Conservation (phyloP, 257 asterid species). For the Solanum etuberosum region DNA sequence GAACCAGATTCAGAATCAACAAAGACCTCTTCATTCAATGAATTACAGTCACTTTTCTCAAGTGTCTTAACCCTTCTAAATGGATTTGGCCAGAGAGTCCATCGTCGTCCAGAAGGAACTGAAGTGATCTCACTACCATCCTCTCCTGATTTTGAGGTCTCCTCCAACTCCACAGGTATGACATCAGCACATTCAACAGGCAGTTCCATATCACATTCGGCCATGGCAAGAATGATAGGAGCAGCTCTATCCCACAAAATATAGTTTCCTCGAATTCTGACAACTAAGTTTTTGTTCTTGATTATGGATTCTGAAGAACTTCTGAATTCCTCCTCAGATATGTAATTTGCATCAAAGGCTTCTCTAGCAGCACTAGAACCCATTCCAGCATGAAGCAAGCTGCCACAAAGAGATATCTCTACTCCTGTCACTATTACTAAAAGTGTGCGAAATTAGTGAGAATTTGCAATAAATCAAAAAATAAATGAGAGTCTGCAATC, state of each 20-base stretch:
- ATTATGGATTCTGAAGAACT: conserved; percentile 45
- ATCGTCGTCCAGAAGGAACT: conserved; percentile 53
- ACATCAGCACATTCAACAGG: conserved; percentile 36
- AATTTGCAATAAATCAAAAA: not conserved
- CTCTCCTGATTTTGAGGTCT: conserved; percentile 27
- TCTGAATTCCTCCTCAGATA: conserved; percentile 59
- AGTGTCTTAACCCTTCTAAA: conserved; percentile 75
- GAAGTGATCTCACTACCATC: conserved; percentile 25
- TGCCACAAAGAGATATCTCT: conserved; percentile 71
- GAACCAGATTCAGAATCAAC: conserved; percentile 47
- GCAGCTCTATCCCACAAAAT: conserved; percentile 74
- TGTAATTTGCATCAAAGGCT: conserved; percentile 42
- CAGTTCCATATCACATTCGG: conserved; percentile 52
- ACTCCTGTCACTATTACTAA: conserved; percentile 35
- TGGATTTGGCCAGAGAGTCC: conserved; percentile 95
- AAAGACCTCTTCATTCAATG: conserved; percentile 49
- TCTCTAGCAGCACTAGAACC: conserved; percentile 66
- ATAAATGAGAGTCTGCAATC: not conserved
- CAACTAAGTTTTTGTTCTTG: conserved; percentile 56
- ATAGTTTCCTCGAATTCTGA: conserved; percentile 65
- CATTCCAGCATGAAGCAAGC: conserved; percentile 74
- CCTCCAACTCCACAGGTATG: conserved; percentile 46
- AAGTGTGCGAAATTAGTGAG: not conserved
- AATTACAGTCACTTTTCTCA: conserved; percentile 39
- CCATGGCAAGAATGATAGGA: conserved; percentile 59